Percentiles rank a stretch among this genome's conserved stretches.
These are phyloP conservation scores for Lentinula detonsa DNA, from an alignment of 768 basidiomycete species.

Conservation along the genomic window DNA sequence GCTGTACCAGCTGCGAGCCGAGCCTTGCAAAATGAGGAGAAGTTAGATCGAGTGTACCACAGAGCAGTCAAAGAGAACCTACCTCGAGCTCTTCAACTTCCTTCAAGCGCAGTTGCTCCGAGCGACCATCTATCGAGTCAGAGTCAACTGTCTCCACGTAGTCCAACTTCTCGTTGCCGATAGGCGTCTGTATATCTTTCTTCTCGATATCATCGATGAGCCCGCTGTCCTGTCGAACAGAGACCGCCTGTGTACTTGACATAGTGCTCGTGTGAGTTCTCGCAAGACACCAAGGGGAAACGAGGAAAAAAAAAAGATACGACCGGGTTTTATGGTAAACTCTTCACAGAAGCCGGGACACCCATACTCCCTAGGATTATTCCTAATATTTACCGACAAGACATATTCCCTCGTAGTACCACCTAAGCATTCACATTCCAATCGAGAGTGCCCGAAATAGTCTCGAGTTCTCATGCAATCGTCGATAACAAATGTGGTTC, in stretches of 20 bases:
- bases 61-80: neutral
- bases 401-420: neutral
- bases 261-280: neutral
- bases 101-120: neutral
- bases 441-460: neutral
- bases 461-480: neutral
- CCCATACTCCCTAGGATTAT: neutral
- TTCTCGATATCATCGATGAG: neutral
- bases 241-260: neutral
- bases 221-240: neutral
- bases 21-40: conserved; percentile 16
- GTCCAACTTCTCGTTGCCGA: neutral
- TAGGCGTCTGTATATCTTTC: neutral
- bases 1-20: conserved; percentile 24
- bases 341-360: neutral
- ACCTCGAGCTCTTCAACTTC: conserved; percentile 2
- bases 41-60: neutral
- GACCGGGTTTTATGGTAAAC: neutral
- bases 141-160: neutral
- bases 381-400: neutral
- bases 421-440: neutral
- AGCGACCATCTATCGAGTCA: neutral
- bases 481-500: neutral
- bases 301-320: no score
- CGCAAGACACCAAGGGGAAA: neutral